A percentile compares a stretch with the other conserved stretches of the same genome.
These are phyloP conservation scores for Arthrobotrys conoides DNA, from an alignment of 2,329 filamentous ascomycete species.

Conservation along the genomic window DNA sequence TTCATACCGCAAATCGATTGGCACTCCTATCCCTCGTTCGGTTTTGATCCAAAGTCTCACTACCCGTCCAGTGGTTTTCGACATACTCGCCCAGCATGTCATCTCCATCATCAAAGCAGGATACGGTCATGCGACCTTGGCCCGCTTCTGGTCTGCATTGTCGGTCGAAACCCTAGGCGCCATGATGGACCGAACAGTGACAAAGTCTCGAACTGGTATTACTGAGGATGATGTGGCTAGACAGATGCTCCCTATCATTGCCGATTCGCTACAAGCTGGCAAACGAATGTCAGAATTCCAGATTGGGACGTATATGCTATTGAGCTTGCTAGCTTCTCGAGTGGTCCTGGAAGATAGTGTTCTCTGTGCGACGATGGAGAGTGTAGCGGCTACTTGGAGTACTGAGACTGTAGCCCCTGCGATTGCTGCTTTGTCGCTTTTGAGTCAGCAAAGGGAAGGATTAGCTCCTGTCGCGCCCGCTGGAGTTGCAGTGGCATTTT, in stretches of 20 bases:
- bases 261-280: slow-evolving; percentile 79
- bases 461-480: slow-evolving; percentile 75
- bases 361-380: slow-evolving; percentile 90
- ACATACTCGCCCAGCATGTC: slow-evolving; percentile 82
- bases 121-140: slow-evolving; percentile 81
- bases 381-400: slow-evolving; percentile 83
- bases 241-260: slow-evolving; percentile 78
- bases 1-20: slow-evolving; percentile 81
- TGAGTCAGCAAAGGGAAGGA: slow-evolving; percentile 83
- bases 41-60: slow-evolving; percentile 86
- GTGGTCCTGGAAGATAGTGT: slow-evolving; percentile 82
- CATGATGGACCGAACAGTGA: slow-evolving; percentile 83
- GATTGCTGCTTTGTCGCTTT: slow-evolving; percentile 82
- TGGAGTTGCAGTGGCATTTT: slow-evolving; percentile 78
- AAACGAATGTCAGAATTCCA: slow-evolving; percentile 83
- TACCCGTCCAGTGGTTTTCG: slow-evolving; percentile 82
- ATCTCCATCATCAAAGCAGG: slow-evolving; percentile 79
- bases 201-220: slow-evolving; percentile 76
- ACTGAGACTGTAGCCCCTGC: slow-evolving; percentile 79
- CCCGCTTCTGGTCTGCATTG: slow-evolving; percentile 92
- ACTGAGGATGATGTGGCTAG: slow-evolving; percentile 80
- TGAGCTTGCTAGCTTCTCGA: slow-evolving; percentile 87
- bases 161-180: slow-evolving; percentile 87
- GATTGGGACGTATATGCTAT: slow-evolving; percentile 90
- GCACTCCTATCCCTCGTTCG: slow-evolving; percentile 82